phyloP scores from a whole-genome alignment of 75 land plant species.

The Pinus taeda region DNA sequence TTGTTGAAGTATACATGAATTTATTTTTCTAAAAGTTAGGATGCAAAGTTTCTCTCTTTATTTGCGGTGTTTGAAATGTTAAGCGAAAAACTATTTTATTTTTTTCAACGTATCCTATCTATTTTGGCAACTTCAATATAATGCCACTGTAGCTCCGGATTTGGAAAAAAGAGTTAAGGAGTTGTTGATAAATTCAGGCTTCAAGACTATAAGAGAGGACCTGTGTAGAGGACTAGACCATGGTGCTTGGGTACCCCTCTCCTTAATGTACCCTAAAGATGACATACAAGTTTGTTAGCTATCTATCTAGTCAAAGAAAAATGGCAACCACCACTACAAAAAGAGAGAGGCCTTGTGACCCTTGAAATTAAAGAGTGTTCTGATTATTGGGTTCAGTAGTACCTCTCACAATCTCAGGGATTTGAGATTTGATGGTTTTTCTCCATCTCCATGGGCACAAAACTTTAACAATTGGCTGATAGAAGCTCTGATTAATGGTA shows the following conservation, averaged over 20 bases:
- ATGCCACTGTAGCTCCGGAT: slow-evolving; percentile 76
- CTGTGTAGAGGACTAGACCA: slow-evolving; percentile 76
- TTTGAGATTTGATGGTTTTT: not conserved
- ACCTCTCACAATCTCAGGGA: slow-evolving; percentile 70
- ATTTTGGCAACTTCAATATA: slow-evolving; percentile 63
- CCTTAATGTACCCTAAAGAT: slow-evolving; percentile 83
- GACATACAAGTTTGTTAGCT: slow-evolving; percentile 86
- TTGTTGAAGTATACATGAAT: no score
- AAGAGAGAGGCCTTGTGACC: slow-evolving; percentile 80
- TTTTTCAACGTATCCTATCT: no score
- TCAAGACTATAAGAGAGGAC: slow-evolving; percentile 50
- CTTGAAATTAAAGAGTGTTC: slow-evolving; percentile 65
- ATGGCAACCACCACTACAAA: slow-evolving; percentile 66
- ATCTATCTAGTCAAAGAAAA: slow-evolving; percentile 58
- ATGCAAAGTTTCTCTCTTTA: no score
- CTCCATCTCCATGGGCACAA: slow-evolving; percentile 44
- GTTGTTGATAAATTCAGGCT: slow-evolving; percentile 58
- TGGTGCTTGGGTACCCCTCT: slow-evolving; percentile 90
- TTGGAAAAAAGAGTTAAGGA: slow-evolving; percentile 67
- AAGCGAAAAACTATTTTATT: no score
- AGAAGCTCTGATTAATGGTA: slow-evolving; percentile 52
- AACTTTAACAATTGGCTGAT: slow-evolving; percentile 78
- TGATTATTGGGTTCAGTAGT: slow-evolving; percentile 76
- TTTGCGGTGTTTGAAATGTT: no score
- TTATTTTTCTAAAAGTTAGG: no score